These are phyloP conservation scores for Afroboletus lepidellus DNA, from an alignment of 1,284 basidiomycete species.

Conservation along the genomic window DNA sequence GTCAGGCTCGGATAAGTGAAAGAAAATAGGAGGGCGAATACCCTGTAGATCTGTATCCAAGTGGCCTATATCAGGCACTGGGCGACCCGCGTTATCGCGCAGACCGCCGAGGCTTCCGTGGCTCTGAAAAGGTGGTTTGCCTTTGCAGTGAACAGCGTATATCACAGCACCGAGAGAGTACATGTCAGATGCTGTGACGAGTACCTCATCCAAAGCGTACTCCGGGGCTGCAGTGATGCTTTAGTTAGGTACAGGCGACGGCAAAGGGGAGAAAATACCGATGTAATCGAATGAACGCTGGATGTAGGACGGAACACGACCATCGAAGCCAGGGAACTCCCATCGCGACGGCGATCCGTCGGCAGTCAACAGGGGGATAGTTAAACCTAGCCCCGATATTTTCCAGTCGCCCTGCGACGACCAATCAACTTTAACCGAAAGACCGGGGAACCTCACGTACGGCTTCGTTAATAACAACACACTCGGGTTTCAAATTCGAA, in stretches of 20 bases:
- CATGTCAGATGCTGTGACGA: constrained; percentile 89
- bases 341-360: constrained; percentile 79
- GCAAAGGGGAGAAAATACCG: constrained; percentile 45
- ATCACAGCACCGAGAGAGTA: constrained; percentile 92
- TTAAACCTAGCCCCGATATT: constrained; percentile 86
- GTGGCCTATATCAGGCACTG: constrained; percentile 56
- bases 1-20: constrained; percentile 6
- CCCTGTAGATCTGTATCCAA: constrained; percentile 72
- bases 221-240: constrained; percentile 74
- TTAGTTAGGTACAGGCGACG: constrained; percentile 2
- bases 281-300: constrained; percentile 96
- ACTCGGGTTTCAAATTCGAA: constrained; percentile 85
- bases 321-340: constrained; percentile 89
- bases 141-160: constrained; percentile 87
- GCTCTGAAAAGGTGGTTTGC: constrained; percentile 85
- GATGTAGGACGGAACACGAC: constrained; percentile 74
- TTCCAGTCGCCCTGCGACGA: constrained; percentile 92
- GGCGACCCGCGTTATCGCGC: constrained; percentile 73
- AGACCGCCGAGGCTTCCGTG: constrained; percentile 81
- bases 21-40: constrained; percentile 25
- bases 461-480: constrained; percentile 82
- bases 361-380: constrained; percentile 71
- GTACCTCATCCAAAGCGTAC: constrained; percentile 87
- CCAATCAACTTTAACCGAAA: neutral
- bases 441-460: constrained; percentile 45